Base-by-base conservation (phyloP, 495 filamentous ascomycete species). In the Paragyromitra xinjiangensis region DNA sequence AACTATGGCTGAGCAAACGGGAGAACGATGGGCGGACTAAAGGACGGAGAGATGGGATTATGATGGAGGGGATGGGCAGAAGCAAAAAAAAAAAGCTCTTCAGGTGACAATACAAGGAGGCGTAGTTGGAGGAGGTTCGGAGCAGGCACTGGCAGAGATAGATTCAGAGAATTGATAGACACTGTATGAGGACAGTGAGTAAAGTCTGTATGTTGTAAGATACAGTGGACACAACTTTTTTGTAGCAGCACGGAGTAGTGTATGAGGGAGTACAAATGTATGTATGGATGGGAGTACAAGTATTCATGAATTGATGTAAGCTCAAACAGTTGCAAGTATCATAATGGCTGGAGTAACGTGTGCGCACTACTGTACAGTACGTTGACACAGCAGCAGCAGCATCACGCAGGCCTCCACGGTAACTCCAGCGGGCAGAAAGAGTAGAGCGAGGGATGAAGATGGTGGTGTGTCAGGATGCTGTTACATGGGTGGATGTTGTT, bases 381-480 rank as follows among this genome's bases (percentile, higher is more conserved):
- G 34, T 59, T 67, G 24, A 45, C 71, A 73, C 71, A 69, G 51
- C 66, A 73, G 62, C 71, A 69, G 51, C 66, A 73, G 62, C 50
- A 73, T 37, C 34, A 65, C 12, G 70, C 59, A 67, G 45, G 22
- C 48, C 64, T 68, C 34, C 29, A 51, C 64, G 48, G 64, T 68
- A 39, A 37, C 61, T 68, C 39, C 50, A 67, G 45, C 45, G 12
- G 29, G 12, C n/a, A 66, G 34, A 71, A 71, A 71, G 26, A 53
- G 6, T 24, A 48, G 64, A 72, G 58, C 19, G 70, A 58, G 37
- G 16, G 61, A 53, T 66, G 70, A 40, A 42, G 71, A 26, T 42
- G 64, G 51, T 50, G 45, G 53, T 73, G 71, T 58, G 71, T 69
- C 71, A 74, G 64, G 61, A 77, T 73, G 59, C 59, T 72, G 73